Evolutionary conservation across 2,329 filamentous ascomycete species (phyloP).

Genomic region (Aureobasidium subglaciale): DNA sequence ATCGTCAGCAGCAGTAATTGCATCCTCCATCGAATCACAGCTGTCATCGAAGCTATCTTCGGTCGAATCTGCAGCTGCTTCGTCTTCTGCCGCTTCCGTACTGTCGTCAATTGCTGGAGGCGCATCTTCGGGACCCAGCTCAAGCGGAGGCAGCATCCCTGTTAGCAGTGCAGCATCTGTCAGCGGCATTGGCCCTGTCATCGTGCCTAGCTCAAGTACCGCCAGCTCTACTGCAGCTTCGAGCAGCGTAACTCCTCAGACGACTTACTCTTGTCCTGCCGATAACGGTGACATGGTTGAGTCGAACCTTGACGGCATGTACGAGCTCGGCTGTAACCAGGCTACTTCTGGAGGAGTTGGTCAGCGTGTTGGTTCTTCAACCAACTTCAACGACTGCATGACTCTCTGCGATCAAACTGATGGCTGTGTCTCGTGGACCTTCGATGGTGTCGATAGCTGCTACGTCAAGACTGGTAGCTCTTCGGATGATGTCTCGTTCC

Average conservation of each 20-base stretch:
- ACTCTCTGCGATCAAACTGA: not conserved
- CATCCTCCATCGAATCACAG: not conserved
- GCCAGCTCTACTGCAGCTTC: not conserved
- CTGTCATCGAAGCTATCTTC: conserved; percentile 1
- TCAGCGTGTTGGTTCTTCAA: not conserved
- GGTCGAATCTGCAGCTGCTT: not conserved
- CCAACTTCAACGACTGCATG: not conserved
- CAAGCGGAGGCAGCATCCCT: not conserved
- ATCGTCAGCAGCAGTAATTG: not conserved
- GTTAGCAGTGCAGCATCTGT: not conserved
- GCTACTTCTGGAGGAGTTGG: not conserved
- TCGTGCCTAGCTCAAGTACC: conserved; percentile 1
- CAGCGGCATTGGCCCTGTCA: conserved; percentile 5
- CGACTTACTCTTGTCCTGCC: not conserved
- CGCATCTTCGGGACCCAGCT: not conserved
- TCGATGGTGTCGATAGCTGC: not conserved
- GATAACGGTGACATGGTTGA: not conserved
- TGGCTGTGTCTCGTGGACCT: not conserved
- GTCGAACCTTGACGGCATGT: not conserved
- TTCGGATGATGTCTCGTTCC: not conserved
- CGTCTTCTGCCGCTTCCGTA: not conserved
- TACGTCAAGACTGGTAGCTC: not conserved
- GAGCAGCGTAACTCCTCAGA: not conserved
- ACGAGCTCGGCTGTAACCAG: not conserved
- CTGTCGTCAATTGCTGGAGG: not conserved